These are phyloP conservation scores for Solanum chacoense DNA, from an alignment of 305 asterid genomes.

Conservation along the genomic window DNA sequence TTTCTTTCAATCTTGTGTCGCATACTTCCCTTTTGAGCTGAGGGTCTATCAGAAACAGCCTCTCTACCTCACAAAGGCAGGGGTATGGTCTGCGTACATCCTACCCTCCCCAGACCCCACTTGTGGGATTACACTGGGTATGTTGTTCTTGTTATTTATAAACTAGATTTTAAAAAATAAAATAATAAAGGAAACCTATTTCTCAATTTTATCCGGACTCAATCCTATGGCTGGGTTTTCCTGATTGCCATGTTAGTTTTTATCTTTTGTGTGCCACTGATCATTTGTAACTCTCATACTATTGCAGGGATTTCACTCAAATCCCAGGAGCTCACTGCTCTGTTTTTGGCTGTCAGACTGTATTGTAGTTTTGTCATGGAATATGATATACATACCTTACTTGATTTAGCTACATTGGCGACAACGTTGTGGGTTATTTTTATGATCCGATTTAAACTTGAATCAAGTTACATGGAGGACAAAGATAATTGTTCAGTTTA, in stretches of 20 bases:
- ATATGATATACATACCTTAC: slow-evolving; percentile 75
- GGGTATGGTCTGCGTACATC: neutral
- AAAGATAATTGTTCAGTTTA: slow-evolving; percentile 57
- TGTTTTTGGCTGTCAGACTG: slow-evolving; percentile 71
- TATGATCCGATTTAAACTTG: slow-evolving; percentile 61
- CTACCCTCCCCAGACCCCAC: neutral
- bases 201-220: neutral
- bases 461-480: slow-evolving; percentile 78
- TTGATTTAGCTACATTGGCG: slow-evolving; percentile 61
- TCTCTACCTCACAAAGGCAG: neutral
- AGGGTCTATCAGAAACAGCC: neutral
- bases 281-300: neutral
- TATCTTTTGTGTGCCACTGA: neutral
- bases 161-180: neutral
- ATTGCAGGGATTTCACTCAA: slow-evolving; percentile 73
- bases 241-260: neutral
- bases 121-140: neutral
- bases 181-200: neutral
- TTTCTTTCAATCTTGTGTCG: neutral
- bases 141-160: neutral
- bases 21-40: neutral
- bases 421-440: slow-evolving; percentile 79
- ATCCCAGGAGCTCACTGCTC: slow-evolving; percentile 75
- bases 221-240: neutral
- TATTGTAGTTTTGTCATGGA: slow-evolving; percentile 82